A percentile compares a stretch with the other conserved stretches of the same genome.
These are phyloP conservation scores for Penicillium mononematosum DNA, from an alignment of 495 filamentous ascomycete species.

Conservation along the genomic window DNA sequence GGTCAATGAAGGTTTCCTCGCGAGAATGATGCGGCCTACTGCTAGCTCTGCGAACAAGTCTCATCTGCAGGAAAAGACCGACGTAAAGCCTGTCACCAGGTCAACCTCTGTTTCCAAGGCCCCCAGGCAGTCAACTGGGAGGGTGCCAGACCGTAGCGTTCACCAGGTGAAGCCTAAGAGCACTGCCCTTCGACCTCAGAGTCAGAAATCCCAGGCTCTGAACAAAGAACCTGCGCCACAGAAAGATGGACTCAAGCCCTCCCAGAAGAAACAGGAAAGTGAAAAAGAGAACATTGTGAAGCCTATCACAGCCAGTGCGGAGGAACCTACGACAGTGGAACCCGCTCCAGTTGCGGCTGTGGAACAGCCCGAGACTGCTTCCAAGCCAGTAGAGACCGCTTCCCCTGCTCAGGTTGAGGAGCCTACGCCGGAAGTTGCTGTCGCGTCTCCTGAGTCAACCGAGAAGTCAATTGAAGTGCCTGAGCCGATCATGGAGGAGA, in stretches of 20 bases:
- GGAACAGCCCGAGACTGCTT: conserved; percentile 12
- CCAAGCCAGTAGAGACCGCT: conserved; percentile 2
- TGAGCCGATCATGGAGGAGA: conserved; percentile 14
- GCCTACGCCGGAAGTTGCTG: background rate
- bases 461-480: conserved; percentile 10
- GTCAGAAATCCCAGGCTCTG: conserved; percentile 22
- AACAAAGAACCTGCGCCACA: conserved; percentile 12
- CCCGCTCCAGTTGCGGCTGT: conserved; percentile 2
- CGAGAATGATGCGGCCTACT: conserved; percentile 91
- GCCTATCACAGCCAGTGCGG: conserved; percentile 6
- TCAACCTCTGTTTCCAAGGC: conserved; percentile 25
- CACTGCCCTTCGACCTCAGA: conserved; percentile 21
- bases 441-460: conserved; percentile 7
- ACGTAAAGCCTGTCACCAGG: conserved; percentile 43
- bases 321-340: conserved; percentile 14
- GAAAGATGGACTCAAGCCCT: conserved; percentile 16
- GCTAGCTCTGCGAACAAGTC: conserved; percentile 74
- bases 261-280: conserved; percentile 16
- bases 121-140: conserved; percentile 16
- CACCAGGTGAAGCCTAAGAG: conserved; percentile 27
- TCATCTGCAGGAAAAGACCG: conserved; percentile 67
- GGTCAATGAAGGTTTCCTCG: conserved; percentile 75
- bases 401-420: conserved; percentile 1
- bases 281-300: conserved; percentile 29
- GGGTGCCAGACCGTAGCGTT: conserved; percentile 21